Evolutionary conservation across 2,329 filamentous ascomycete species (phyloP).

Genomic region (Fusarium aywerte): DNA sequence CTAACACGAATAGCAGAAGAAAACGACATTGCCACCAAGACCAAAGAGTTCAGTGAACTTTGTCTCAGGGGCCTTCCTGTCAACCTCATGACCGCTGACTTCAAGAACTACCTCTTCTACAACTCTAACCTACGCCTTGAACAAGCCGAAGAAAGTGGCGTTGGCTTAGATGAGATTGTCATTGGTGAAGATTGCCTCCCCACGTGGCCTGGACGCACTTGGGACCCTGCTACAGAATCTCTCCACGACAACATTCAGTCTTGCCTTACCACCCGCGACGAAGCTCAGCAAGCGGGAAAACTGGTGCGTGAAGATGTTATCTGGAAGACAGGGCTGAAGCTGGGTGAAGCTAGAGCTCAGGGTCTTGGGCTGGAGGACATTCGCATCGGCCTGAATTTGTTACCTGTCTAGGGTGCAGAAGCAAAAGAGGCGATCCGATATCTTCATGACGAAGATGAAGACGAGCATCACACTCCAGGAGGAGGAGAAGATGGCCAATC

Average conservation of each 20-base stretch:
- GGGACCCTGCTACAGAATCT: slow-evolving; percentile 41
- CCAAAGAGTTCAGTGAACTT: slow-evolving; percentile 25
- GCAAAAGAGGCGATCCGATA: not conserved
- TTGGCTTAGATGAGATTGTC: slow-evolving; percentile 32
- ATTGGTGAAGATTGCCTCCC: slow-evolving; percentile 49
- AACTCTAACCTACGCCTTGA: slow-evolving; percentile 41
- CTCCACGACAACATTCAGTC: slow-evolving; percentile 45
- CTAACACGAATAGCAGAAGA: slow-evolving; percentile 1
- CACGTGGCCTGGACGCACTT: slow-evolving; percentile 42
- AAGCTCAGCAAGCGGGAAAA: slow-evolving; percentile 30
- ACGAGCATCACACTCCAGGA: not conserved
- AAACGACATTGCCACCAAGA: not conserved
- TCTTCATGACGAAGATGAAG: not conserved
- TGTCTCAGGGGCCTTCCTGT: slow-evolving; percentile 33
- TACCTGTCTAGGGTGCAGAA: slow-evolving; percentile 46
- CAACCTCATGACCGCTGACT: slow-evolving; percentile 36
- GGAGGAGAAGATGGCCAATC: not conserved
- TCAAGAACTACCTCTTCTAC: slow-evolving; percentile 38
- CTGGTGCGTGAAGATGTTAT: slow-evolving; percentile 40
- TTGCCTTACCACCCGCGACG: slow-evolving; percentile 32
- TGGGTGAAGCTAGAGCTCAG: slow-evolving; percentile 41
- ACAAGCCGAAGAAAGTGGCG: slow-evolving; percentile 31
- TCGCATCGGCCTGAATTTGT: slow-evolving; percentile 42
- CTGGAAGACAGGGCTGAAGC: slow-evolving; percentile 42
- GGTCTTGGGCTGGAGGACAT: slow-evolving; percentile 40